Evolutionary conservation across 257 asterid genomes (phyloP).

Genomic region (Solanum chilense): DNA sequence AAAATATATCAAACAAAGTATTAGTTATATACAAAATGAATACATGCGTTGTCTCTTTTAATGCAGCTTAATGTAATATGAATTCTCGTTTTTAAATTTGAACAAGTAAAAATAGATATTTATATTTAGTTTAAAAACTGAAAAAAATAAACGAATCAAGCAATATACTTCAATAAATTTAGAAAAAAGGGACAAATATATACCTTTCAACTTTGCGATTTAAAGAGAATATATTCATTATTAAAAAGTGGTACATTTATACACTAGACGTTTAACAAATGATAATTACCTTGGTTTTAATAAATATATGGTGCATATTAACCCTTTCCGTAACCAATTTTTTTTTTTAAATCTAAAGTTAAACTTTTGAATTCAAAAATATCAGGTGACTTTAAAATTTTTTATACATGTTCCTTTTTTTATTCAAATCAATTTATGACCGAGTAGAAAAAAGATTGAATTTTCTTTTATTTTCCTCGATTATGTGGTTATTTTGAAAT

Average conservation of each 20-base stretch:
- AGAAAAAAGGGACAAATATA: accelerated
- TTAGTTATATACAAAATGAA: no score
- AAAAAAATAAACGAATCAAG: no score
- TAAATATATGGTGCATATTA: background rate
- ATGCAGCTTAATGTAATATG: background rate
- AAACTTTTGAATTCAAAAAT: no score
- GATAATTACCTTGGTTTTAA: background rate
- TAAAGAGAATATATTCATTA: no score
- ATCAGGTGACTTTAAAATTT: background rate
- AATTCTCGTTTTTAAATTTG: no score
- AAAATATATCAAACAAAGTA: no score
- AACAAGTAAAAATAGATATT: background rate
- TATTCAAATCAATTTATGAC: background rate
- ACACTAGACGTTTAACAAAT: background rate
- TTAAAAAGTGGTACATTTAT: background rate
- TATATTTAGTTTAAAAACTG: background rate
- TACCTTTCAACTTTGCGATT: background rate
- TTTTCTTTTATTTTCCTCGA: no score
- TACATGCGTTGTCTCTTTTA: background rate
- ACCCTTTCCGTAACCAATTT: background rate
- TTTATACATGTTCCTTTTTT: no score
- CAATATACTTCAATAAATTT: no score
- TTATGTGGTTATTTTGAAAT: background rate
- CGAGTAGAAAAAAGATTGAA: background rate
- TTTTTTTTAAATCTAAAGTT: background rate